phyloP scores from a whole-genome alignment of 768 basidiomycete species.

The Tylopilus sp. region DNA sequence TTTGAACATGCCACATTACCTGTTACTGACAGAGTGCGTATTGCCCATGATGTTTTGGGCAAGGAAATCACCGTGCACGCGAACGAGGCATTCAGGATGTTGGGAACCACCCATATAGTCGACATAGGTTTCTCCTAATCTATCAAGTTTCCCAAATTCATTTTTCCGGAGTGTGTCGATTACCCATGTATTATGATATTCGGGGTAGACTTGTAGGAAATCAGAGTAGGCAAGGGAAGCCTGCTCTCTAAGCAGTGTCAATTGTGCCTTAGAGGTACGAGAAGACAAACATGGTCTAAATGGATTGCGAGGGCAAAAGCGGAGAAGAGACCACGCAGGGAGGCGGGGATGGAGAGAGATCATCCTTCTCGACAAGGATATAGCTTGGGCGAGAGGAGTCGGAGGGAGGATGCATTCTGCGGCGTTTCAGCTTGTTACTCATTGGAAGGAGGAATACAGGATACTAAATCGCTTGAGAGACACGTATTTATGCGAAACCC shows the following conservation, averaged over 20 bases:
- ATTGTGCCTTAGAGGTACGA: conserved; percentile 27
- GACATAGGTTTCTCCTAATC: no score
- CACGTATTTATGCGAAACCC: no score
- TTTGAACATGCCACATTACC: conserved; percentile 38
- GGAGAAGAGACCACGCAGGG: not conserved
- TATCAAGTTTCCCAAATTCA: conserved; percentile 59
- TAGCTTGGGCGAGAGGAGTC: not conserved
- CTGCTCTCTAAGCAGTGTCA: conserved; percentile 28
- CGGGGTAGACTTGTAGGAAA: conserved; percentile 46
- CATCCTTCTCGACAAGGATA: not conserved
- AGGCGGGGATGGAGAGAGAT: not conserved
- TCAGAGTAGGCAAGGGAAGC: conserved; percentile 43
- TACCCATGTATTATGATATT: conserved; percentile 68
- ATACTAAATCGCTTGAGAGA: no score
- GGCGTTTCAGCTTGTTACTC: no score
- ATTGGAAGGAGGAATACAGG: no score
- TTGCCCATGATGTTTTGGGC: no score
- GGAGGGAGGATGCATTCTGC: not conserved
- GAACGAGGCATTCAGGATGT: no score
- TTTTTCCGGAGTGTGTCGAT: conserved; percentile 62
- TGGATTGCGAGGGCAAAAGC: not conserved
- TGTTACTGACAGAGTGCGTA: conserved; percentile 80
- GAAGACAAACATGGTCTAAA: conserved; percentile 12
- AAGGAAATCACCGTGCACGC: conserved; percentile 67
- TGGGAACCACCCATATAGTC: no score